Percentiles rank a stretch among this genome's conserved stretches.
Evolutionary conservation across 768 basidiomycete genomes (phyloP).

Genomic region (Daedalea quercina): DNA sequence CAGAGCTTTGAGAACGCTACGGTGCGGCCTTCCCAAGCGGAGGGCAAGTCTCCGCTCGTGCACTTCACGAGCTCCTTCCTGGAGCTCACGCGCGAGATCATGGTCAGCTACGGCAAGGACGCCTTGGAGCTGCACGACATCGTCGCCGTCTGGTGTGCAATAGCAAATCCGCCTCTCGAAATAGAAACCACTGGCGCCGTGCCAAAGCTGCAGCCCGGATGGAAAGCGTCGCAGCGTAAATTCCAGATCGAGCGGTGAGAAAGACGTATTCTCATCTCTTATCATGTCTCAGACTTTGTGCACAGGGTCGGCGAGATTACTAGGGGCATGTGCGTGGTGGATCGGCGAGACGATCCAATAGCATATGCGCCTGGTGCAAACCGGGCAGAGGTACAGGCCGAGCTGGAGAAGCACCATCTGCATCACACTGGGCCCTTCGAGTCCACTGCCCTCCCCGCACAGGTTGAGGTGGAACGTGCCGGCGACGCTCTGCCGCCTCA

Average conservation of each 20-base stretch:
- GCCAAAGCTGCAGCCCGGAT: slow-evolving; percentile 38
- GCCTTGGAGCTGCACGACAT: slow-evolving; percentile 90
- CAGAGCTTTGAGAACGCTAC: slow-evolving; percentile 44
- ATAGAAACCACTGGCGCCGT: slow-evolving; percentile 5
- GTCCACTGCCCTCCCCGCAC: slow-evolving; percentile 47
- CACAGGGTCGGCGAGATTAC: slow-evolving; percentile 69
- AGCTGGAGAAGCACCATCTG: slow-evolving; percentile 33
- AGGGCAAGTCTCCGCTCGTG: slow-evolving; percentile 49
- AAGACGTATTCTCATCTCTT: not conserved
- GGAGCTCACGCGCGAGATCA: slow-evolving; percentile 66
- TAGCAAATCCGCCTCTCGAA: slow-evolving; percentile 52
- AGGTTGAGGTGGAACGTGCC: slow-evolving; percentile 38
- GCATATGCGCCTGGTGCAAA: slow-evolving; percentile 62
- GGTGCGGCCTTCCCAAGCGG: slow-evolving; percentile 36
- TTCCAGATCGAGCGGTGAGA: slow-evolving; percentile 39
- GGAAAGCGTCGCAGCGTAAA: slow-evolving; percentile 35
- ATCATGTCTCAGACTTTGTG: not conserved
- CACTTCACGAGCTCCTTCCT: slow-evolving; percentile 82
- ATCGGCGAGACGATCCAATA: slow-evolving; percentile 60
- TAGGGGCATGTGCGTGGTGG: slow-evolving; percentile 83
- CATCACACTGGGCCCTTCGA: slow-evolving; percentile 32
- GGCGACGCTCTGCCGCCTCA: not conserved
- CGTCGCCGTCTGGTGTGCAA: slow-evolving; percentile 83
- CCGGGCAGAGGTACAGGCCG: slow-evolving; percentile 54
- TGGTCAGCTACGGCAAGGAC: slow-evolving; percentile 77